Percentiles rank a stretch among this genome's conserved stretches.
Evolutionary conservation across 2,329 filamentous ascomycete genomes (phyloP).

Genomic region (Sporothrix inflata): DNA sequence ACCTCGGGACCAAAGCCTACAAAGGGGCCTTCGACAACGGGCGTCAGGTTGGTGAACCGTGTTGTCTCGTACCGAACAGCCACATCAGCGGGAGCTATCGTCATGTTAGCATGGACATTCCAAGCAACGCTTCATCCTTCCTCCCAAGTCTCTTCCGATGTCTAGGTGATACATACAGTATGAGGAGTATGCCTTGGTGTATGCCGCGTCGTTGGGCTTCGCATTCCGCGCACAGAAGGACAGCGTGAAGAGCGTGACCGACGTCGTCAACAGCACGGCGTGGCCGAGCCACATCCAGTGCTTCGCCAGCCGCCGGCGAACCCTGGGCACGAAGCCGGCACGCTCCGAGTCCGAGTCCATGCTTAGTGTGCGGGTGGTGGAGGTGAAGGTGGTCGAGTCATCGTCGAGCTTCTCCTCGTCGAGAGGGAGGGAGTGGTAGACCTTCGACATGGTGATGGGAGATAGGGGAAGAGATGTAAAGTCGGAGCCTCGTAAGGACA

Average conservation of each 20-base stretch:
- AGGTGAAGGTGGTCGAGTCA: slow-evolving; percentile 16
- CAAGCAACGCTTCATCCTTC: not conserved
- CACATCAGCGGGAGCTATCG: slow-evolving; percentile 50
- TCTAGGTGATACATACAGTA: slow-evolving; percentile 38
- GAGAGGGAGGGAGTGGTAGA: slow-evolving; percentile 43
- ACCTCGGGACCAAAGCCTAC: slow-evolving; percentile 60
- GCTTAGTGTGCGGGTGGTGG: slow-evolving; percentile 27
- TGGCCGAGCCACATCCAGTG: slow-evolving; percentile 49
- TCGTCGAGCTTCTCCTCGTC: slow-evolving; percentile 44
- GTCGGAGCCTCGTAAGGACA: not conserved
- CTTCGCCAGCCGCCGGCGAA: slow-evolving; percentile 22
- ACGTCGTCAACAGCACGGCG: slow-evolving; percentile 45
- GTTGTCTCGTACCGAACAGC: slow-evolving; percentile 54
- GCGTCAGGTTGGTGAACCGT: slow-evolving; percentile 52
- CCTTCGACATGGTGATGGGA: slow-evolving; percentile 39
- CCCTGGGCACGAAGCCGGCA: slow-evolving; percentile 26
- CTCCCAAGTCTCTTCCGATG: not conserved
- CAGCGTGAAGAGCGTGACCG: slow-evolving; percentile 46
- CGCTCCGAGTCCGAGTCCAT: slow-evolving; percentile 28
- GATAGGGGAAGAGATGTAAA: slow-evolving; percentile 28
- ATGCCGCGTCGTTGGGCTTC: slow-evolving; percentile 41
- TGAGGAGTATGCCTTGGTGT: slow-evolving; percentile 49
- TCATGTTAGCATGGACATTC: slow-evolving; percentile 41
- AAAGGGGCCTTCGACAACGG: slow-evolving; percentile 53
- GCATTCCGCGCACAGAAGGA: slow-evolving; percentile 46